A percentile compares a stretch with the other conserved stretches of the same genome.
Evolutionary conservation across 225 moss, liverwort and hornwort genomes (phyloP).

Genomic region (Bryum argenteum): DNA sequence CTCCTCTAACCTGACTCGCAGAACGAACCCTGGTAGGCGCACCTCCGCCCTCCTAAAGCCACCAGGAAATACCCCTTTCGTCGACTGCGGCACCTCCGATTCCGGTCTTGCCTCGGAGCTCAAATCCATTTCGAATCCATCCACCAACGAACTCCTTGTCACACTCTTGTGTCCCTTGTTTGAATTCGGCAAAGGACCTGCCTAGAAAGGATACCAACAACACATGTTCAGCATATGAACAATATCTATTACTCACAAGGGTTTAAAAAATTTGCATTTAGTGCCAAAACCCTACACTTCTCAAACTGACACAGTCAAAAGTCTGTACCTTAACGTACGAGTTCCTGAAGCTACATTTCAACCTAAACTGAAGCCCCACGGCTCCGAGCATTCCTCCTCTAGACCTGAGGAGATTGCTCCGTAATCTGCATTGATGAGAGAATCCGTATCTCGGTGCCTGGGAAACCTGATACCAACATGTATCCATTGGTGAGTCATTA

Average conservation of each 20-base stretch:
- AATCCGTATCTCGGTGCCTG: slow-evolving; percentile 22
- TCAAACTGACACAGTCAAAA: slow-evolving; percentile 11
- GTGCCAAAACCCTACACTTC: not conserved
- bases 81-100: slow-evolving; percentile 48
- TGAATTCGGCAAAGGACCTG: slow-evolving; percentile 26
- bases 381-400: slow-evolving; percentile 30
- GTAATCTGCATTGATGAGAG: slow-evolving; percentile 16
- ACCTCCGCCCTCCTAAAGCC: slow-evolving; percentile 88
- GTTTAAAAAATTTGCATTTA: not conserved
- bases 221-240: slow-evolving; percentile 25
- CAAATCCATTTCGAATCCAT: slow-evolving; percentile 60
- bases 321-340: slow-evolving; percentile 39
- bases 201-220: slow-evolving; percentile 39
- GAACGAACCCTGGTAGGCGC: slow-evolving; percentile 81
- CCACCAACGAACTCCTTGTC: slow-evolving; percentile 50
- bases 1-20: slow-evolving; percentile 75
- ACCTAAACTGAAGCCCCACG: slow-evolving; percentile 20
- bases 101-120: slow-evolving; percentile 40
- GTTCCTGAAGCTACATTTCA: slow-evolving; percentile 31
- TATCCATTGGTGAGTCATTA: not conserved
- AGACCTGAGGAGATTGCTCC: slow-evolving; percentile 26
- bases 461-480: slow-evolving; percentile 22
- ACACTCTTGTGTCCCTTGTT: slow-evolving; percentile 8
- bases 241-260: not conserved
- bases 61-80: slow-evolving; percentile 84